phyloP scores from a whole-genome alignment of 139 green algal genomes.

The Chlorokybus atmophyticus region DNA sequence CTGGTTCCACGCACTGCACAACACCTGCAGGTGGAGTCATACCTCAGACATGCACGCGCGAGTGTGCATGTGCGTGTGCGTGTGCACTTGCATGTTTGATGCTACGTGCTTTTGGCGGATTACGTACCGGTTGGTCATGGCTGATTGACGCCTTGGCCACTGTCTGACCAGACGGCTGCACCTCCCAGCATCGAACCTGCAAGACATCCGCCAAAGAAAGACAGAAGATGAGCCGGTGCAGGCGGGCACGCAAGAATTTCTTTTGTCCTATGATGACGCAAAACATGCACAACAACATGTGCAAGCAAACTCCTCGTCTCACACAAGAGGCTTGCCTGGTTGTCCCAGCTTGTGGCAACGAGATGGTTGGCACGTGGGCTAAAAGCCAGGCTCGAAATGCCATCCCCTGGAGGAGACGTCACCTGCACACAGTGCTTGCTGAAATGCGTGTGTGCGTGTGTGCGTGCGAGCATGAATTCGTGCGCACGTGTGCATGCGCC shows the following conservation, averaged over 20 bases:
- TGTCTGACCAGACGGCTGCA: constrained; percentile 43
- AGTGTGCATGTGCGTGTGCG: neutral
- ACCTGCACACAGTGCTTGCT: too few species aligned
- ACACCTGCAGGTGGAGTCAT: constrained; percentile 45
- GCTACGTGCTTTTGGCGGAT: neutral
- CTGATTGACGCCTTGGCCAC: constrained; percentile 52
- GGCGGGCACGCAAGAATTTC: neutral
- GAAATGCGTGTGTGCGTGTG: too few species aligned
- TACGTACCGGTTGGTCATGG: constrained; percentile 33
- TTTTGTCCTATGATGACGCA: neutral
- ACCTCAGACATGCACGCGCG: neutral
- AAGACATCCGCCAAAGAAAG: neutral
- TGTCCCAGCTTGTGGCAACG: constrained; percentile 78
- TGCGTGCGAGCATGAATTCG: too few species aligned
- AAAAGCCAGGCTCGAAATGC: constrained; percentile 69
- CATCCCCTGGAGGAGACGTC: constrained; percentile 46
- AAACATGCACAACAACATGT: neutral
- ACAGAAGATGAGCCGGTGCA: neutral
- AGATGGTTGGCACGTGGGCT: constrained; percentile 73
- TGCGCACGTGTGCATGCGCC: too few species aligned
- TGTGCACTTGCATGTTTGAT: neutral
- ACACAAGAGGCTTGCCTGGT: constrained; percentile 39
- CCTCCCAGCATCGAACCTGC: constrained; percentile 63
- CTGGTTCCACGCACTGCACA: constrained; percentile 69
- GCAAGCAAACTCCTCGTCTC: neutral